Evolutionary conservation across 108 stramenopile species (phyloP), one percentile per base, ranked within the genome.

Genomic region (Skeletonema tropicum): DNA sequence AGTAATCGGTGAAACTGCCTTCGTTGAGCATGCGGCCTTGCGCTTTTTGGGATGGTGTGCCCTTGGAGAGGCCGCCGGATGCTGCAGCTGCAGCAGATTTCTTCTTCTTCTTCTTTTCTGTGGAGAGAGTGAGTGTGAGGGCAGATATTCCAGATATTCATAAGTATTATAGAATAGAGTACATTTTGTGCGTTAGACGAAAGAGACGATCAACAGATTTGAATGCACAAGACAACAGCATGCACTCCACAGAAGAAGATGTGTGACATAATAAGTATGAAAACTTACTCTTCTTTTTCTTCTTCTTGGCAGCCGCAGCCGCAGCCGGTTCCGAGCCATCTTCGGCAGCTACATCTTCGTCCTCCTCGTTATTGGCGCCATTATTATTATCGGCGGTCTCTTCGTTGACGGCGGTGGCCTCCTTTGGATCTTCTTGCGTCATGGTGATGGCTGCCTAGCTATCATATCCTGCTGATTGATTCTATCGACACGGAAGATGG

Each of bases 1-100:
- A 97, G 78, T 92, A 97, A 68, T 99, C 97, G 2, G 95, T 96
- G 76, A 94, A 97, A 65, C 87, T 86, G 8, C 87, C 96, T 3
- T 85, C 90, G 57, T 90, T 85, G 32, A 95, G 81, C 57, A 95
- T 89, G 7, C 80, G 77, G 39, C 86, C 83, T 14, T 91, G 89
- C n/a, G 89, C 86, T 68, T 93, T 95, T 48, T 81, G 75, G 48
- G 82, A 87, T 11, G 94, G 92, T 41, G 79, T 81, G 58, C 85
- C 86, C 35, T 83, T 78, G 12, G 55, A 14, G n/a, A 21, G 42
- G 58, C 61, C 57, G 58, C 61, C 57, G 13, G 75, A 29, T 49
- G 65, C n/a, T n/a, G n/a, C n/a, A n/a, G n/a, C n/a, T n/a, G n/a
- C n/a, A n/a, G n/a, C 45, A 23, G 67, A 60, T 68, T 78, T 89